A percentile compares a stretch with the other conserved stretches of the same genome.
phyloP scores from a whole-genome alignment of 805 yeast species.

The Wickerhamomyces chaumierensis region DNA sequence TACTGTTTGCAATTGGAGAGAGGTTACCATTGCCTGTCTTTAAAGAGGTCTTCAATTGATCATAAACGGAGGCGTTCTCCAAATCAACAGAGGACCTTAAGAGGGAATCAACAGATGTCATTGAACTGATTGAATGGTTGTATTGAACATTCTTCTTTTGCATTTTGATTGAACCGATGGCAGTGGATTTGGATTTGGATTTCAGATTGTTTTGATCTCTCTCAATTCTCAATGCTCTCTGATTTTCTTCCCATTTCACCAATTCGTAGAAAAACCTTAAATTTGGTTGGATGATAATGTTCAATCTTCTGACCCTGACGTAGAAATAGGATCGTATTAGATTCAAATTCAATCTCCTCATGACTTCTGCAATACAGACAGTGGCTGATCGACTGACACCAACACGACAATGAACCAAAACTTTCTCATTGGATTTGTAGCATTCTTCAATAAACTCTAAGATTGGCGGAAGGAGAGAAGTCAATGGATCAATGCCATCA shows the following conservation, averaged over 20 bases:
- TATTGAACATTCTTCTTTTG: slow-evolving; percentile 1
- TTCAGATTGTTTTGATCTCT: too few species aligned
- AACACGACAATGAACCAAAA: slow-evolving; percentile 86
- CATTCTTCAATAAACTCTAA: slow-evolving; percentile 55
- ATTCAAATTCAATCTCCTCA: slow-evolving; percentile 59
- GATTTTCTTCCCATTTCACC: slow-evolving; percentile 49
- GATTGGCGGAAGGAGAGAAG: slow-evolving; percentile 49
- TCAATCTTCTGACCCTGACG: slow-evolving; percentile 82
- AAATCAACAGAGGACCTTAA: background rate
- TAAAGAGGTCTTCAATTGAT: background rate
- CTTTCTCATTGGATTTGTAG: slow-evolving; percentile 31
- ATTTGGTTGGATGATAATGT: slow-evolving; percentile 91
- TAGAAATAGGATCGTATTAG: slow-evolving; percentile 73
- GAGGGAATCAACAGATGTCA: background rate
- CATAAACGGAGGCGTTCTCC: background rate
- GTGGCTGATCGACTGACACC: slow-evolving; percentile 95
- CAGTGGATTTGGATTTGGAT: background rate
- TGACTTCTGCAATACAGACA: slow-evolving; percentile 89
- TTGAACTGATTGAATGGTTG: background rate
- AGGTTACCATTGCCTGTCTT: background rate
- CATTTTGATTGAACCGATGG: slow-evolving; percentile 1
- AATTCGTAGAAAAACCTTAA: slow-evolving; percentile 85
- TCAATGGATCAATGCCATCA: slow-evolving; percentile 79
- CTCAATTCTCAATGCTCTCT: slow-evolving; percentile 6
- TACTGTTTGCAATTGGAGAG: slow-evolving; percentile 1